These are phyloP conservation scores for Aspergillus egyptiacus DNA, from an alignment of 495 filamentous ascomycete genomes.

Conservation along the genomic window DNA sequence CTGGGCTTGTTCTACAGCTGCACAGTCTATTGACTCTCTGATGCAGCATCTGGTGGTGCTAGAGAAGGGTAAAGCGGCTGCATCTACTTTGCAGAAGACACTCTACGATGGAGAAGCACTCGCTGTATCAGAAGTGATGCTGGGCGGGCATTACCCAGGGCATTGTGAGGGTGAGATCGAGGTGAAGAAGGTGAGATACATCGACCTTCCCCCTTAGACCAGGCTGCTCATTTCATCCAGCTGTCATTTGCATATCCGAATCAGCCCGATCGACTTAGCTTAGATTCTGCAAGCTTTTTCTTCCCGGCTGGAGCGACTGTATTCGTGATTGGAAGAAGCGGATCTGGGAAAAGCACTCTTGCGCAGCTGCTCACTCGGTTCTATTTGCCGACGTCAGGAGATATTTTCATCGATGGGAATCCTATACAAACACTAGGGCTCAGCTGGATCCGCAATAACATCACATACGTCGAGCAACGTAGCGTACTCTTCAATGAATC, in stretches of 20 bases:
- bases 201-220: not conserved
- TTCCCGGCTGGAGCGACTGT: constrained; percentile 70
- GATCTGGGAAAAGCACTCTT: constrained; percentile 90
- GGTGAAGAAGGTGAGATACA: constrained; percentile 57
- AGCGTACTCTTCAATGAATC: constrained; percentile 81
- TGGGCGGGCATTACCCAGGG: constrained; percentile 23
- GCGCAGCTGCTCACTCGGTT: constrained; percentile 72
- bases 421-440: constrained; percentile 56
- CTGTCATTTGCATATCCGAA: constrained; percentile 82
- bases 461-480: constrained; percentile 79
- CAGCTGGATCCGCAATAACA: constrained; percentile 69
- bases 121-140: constrained; percentile 20
- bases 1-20: constrained; percentile 70
- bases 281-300: constrained; percentile 55
- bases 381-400: constrained; percentile 60
- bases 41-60: constrained; percentile 70
- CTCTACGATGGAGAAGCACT: constrained; percentile 23
- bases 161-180: constrained; percentile 61
- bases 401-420: constrained; percentile 63
- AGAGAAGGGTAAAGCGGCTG: constrained; percentile 74
- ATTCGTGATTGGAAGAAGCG: constrained; percentile 81
- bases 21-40: constrained; percentile 65
- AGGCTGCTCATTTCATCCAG: constrained; percentile 21
- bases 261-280: constrained; percentile 54
- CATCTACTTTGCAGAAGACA: constrained; percentile 49